phyloP scores from a whole-genome alignment of 331 rosid species.

The Spiraea crenata region DNA sequence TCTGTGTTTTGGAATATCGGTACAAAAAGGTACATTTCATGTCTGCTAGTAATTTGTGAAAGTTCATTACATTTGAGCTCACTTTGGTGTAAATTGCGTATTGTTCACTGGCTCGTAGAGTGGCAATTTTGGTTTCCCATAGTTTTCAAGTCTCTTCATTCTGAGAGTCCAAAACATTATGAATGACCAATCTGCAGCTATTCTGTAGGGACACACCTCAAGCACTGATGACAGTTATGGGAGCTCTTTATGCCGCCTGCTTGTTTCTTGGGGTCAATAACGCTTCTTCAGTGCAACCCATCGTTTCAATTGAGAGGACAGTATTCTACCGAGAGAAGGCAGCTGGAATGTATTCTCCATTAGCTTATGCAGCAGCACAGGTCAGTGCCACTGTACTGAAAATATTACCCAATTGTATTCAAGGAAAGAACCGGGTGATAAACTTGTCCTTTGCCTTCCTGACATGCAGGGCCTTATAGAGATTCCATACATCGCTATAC shows the following conservation, averaged over 20 bases:
- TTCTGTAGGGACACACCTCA: slow-evolving; percentile 53
- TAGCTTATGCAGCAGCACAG: slow-evolving; percentile 83
- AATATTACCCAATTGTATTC: slow-evolving; percentile 9
- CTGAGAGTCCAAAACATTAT: too few species aligned
- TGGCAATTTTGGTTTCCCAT: not conserved
- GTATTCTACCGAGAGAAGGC: slow-evolving; percentile 88
- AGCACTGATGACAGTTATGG: slow-evolving; percentile 65
- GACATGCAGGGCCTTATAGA: slow-evolving; percentile 71
- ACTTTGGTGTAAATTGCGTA: not conserved
- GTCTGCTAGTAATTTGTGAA: not conserved
- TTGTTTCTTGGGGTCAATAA: slow-evolving; percentile 83
- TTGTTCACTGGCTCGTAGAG: not conserved
- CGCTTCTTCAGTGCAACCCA: slow-evolving; percentile 81
- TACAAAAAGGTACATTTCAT: slow-evolving; percentile 54
- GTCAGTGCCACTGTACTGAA: slow-evolving; percentile 28
- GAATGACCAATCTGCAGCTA: not conserved
- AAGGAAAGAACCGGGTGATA: not conserved
- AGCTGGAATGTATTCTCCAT: too few species aligned
- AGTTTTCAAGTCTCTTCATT: not conserved
- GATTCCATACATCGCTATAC: slow-evolving; percentile 70
- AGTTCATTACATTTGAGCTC: not conserved
- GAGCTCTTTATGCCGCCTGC: slow-evolving; percentile 77
- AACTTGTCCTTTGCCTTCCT: slow-evolving; percentile 15
- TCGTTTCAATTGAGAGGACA: slow-evolving; percentile 88
- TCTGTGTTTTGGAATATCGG: slow-evolving; percentile 69